Conservation (phyloP, 345 rosid genomes). For the Capsella bursapastoris region DNA sequence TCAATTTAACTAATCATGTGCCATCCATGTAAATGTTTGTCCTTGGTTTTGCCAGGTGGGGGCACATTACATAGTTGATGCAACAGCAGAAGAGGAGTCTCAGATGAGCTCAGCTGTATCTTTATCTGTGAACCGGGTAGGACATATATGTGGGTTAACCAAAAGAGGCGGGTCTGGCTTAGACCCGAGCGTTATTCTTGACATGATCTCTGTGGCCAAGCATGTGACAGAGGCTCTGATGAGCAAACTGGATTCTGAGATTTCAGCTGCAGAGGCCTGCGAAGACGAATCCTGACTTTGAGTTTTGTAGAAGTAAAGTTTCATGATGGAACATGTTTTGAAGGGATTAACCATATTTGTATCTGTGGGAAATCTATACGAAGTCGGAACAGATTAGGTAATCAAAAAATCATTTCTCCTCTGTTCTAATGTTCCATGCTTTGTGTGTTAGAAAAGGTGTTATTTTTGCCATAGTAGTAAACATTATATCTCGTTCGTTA, state of each 20-base stretch:
- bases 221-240: slow-evolving; percentile 66
- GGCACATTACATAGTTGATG: slow-evolving; percentile 75
- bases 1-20: background rate
- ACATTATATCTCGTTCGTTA: background rate
- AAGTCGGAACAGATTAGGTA: slow-evolving; percentile 23
- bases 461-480: background rate
- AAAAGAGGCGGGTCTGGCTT: slow-evolving; percentile 86
- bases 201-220: slow-evolving; percentile 85
- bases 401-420: background rate
- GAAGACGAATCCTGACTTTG: slow-evolving; percentile 38
- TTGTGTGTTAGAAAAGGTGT: background rate
- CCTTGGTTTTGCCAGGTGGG: slow-evolving; percentile 59
- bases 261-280: slow-evolving; percentile 73
- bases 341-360: slow-evolving; percentile 1
- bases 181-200: slow-evolving; percentile 80
- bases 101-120: slow-evolving; percentile 95
- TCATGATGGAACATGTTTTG: slow-evolving; percentile 10
- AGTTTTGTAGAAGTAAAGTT: background rate
- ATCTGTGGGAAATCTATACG: slow-evolving; percentile 7
- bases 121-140: slow-evolving; percentile 67
- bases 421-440: slow-evolving; percentile 16
- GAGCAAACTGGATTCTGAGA: slow-evolving; percentile 70
- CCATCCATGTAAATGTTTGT: background rate
- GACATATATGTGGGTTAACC: slow-evolving; percentile 77
- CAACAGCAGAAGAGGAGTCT: slow-evolving; percentile 92